A percentile compares a stretch with the other conserved stretches of the same genome.
These are phyloP conservation scores for Mycena alexandri DNA, from an alignment of 768 basidiomycete genomes.

Conservation along the genomic window DNA sequence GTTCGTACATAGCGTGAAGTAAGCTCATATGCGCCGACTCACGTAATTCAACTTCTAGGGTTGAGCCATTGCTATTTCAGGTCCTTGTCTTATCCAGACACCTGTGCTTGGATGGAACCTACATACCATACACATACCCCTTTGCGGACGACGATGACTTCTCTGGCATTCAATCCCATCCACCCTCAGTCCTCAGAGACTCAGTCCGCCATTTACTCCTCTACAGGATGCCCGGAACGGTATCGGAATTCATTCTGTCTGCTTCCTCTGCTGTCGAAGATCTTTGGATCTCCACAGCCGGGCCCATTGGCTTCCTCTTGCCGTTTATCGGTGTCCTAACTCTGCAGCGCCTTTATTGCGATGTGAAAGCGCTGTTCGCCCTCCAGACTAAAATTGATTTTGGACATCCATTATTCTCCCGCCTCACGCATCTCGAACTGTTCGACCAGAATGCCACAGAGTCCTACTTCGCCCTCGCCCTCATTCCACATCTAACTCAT, in stretches of 20 bases:
- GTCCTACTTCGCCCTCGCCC: constrained; percentile 9
- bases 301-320: constrained; percentile 6
- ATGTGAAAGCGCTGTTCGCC: constrained; percentile 9
- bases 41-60: constrained; percentile 16
- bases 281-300: constrained; percentile 17
- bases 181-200: constrained; percentile 11
- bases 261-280: constrained; percentile 16
- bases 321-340: constrained; percentile 4
- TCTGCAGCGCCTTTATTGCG: constrained; percentile 22
- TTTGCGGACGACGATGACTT: constrained; percentile 4
- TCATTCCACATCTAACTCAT: constrained; percentile 25
- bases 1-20: constrained; percentile 9
- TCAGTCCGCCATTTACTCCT: constrained; percentile 16
- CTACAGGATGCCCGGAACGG: neutral
- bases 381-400: constrained; percentile 9
- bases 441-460: constrained; percentile 6
- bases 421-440: constrained; percentile 18
- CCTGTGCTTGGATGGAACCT: constrained; percentile 14
- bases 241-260: constrained; percentile 12
- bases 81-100: constrained; percentile 18
- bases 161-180: constrained; percentile 24
- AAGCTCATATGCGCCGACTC: constrained; percentile 10
- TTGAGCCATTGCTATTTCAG: constrained; percentile 18
- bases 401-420: constrained; percentile 20
- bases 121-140: constrained; percentile 19